Base-by-base conservation (phyloP, 306 rosid species). In the Malus sieversii region DNA sequence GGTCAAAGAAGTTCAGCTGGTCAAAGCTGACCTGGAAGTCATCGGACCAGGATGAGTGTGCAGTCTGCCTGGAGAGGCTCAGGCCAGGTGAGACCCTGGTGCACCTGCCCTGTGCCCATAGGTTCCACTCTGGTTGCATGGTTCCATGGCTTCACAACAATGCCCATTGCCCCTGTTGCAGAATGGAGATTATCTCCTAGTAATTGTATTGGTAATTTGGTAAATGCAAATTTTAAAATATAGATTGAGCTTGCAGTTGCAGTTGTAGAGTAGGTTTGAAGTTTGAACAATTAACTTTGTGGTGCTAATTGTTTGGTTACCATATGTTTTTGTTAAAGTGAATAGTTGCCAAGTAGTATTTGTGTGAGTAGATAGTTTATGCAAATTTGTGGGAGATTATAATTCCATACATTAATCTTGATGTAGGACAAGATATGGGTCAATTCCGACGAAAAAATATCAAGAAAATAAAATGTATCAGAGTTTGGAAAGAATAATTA, bases 141-240 rank as follows among this genome's bases (percentile, higher is more conserved):
- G 84, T 84, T 40, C 98, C 98, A 64, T 95, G 97, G 98, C 85
- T 95, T 6, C 82, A 84, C 68, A 83, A 81, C 68, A 90, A 89
- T 65, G 76, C 86, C 8, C 84, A 87, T 35, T 95, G 98, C 85
- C 98, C 98, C 72, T 95, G 96, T 23, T 95, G 98, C 82, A 84
- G 97, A 81, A 85, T 75, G 68, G 72, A 72, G 59, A 71, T 82
- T 32, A 48, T 30, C 59, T 22, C 83, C 42, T 60, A 29, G 19
- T 85, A 74, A 77, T 6, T 64, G 33, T 63, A 20, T 1, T 57
- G n/a, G 55, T 51, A 51, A 51, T 51, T 16, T 22, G 13, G 42
- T 19, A 25, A 61, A 25, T 64, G 42, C 4, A 64, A 32, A 18
- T 32, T 16, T 13, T 32, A 32, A 30, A 64, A 64, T 64, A 4